These are phyloP conservation scores for Saccharomycopsis hybrid DNA, from an alignment of 1,139 yeast genomes.

Conservation along the genomic window DNA sequence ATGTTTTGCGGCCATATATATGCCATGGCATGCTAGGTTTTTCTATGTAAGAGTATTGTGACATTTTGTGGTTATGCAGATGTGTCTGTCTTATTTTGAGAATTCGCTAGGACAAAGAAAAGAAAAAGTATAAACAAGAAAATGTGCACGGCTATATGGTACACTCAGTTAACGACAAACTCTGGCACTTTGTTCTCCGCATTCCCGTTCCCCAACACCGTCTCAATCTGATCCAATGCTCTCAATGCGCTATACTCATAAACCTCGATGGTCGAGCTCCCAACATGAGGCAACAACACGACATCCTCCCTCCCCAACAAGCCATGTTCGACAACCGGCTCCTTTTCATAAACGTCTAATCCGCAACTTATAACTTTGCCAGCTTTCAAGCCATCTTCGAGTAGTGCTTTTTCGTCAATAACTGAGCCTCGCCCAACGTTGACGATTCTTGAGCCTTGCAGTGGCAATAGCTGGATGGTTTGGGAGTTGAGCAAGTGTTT, in stretches of 20 bases:
- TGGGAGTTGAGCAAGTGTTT: constrained; percentile 46
- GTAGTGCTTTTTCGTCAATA: constrained; percentile 65
- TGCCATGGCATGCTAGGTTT: too few relatives aligned
- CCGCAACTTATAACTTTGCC: constrained; percentile 74
- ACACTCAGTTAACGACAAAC: constrained; percentile 1
- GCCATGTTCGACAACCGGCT: constrained; percentile 51
- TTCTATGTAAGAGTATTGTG: too few relatives aligned
- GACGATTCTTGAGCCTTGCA: constrained; percentile 53
- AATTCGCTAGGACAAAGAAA: too few relatives aligned
- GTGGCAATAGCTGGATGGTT: constrained; percentile 40
- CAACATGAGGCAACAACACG: constrained; percentile 71
- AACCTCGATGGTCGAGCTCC: constrained; percentile 57
- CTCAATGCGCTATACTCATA: constrained; percentile 42
- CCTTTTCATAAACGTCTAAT: constrained; percentile 70
- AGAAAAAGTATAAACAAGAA: too few relatives aligned
- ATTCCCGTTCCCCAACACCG: neutral
- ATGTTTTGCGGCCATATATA: too few relatives aligned
- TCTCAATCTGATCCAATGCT: constrained; percentile 40
- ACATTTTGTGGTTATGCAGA: too few relatives aligned
- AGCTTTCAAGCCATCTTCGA: constrained; percentile 49
- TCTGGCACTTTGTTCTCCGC: neutral
- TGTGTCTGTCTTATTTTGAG: too few relatives aligned
- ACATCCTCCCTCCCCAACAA: constrained; percentile 59
- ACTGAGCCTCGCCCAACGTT: constrained; percentile 78
- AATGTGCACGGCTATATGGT: too few relatives aligned